These are phyloP conservation scores for Phytophthora capsici DNA, from an alignment of 352 stramenopile genomes.

Conservation along the genomic window DNA sequence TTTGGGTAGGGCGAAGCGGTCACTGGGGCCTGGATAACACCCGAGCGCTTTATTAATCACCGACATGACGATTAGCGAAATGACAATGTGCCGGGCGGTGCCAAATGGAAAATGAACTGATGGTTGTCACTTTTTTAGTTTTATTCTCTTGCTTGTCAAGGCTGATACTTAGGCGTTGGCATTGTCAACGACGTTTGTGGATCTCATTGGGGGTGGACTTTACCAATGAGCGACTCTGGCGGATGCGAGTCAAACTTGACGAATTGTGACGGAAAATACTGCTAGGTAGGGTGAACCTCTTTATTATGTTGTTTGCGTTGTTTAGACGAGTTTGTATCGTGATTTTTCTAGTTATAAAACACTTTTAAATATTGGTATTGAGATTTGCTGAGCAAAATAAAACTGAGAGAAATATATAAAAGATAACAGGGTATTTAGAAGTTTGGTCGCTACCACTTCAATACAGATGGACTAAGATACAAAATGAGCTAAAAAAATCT, in stretches of 20 bases:
- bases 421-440: no score
- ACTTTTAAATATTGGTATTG: neutral
- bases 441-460: no score
- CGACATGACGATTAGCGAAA: conserved; percentile 7
- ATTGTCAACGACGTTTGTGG: neutral
- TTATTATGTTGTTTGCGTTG: neutral
- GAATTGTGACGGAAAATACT: neutral
- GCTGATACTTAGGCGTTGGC: neutral
- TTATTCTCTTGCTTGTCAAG: neutral
- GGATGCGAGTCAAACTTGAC: neutral
- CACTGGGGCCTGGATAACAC: neutral
- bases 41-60: neutral
- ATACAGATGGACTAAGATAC: no score
- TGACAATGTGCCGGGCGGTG: conserved; percentile 11
- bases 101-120: conserved; percentile 14
- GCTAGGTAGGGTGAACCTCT: neutral
- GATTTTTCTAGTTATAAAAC: no score
- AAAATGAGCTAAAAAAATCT: no score
- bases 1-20: neutral
- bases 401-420: no score
- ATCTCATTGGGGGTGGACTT: neutral
- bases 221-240: neutral
- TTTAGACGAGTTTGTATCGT: no score
- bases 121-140: neutral
- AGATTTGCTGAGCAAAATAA: neutral